Base-by-base conservation (phyloP, 2,329 filamentous ascomycete genomes). In the Paramyrothecium sp. region DNA sequence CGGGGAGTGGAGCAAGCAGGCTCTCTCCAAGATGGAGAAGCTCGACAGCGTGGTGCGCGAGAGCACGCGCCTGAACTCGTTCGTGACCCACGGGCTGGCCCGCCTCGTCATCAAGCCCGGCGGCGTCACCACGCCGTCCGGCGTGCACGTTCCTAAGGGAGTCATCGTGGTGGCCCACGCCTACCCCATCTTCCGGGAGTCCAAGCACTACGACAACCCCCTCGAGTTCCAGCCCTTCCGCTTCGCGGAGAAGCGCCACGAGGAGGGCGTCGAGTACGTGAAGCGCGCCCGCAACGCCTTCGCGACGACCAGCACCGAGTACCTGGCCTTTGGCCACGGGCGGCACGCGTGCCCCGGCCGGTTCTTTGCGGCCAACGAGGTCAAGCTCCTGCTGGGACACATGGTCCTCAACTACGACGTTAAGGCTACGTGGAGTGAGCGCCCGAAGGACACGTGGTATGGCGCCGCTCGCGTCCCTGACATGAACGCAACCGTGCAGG, bases 31-130 rank as follows among this genome's bases (percentile, higher is more conserved):
- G 19, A 69, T 78, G 62, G 60, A 66, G 20, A 75, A 74, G 58
- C 61, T 78, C 3, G 75, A 79, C 64, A 75, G 71, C 60, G 68
- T 71, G 38, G 54, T 79, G 57, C 75, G 77, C 38, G 77, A 79
- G 63, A 72, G 68, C 22, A 64, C 71, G 54, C 69, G 76, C 7
- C 22, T 74, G 7, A 73, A 70, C 58, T 72, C 73, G 7, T 62
- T 70, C 26, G 61, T 69, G 8, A 61, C 60, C 1, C 17, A 73
- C 2, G 67, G 71, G 4, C 59, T 68, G 16, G 51, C 17, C 22
- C 68, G 71, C 13, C 16, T 41, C 11, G 66, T 59, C 50, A 33
- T 70, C 10, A 61, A 64, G 17, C 58, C 62, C 20, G 61, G 65
- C 17, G 71, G 69, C 41, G 26, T 73, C 47, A 68, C 61, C 3